Base-by-base conservation (phyloP, 306 rosid genomes). In the Cucumis cinereus region DNA sequence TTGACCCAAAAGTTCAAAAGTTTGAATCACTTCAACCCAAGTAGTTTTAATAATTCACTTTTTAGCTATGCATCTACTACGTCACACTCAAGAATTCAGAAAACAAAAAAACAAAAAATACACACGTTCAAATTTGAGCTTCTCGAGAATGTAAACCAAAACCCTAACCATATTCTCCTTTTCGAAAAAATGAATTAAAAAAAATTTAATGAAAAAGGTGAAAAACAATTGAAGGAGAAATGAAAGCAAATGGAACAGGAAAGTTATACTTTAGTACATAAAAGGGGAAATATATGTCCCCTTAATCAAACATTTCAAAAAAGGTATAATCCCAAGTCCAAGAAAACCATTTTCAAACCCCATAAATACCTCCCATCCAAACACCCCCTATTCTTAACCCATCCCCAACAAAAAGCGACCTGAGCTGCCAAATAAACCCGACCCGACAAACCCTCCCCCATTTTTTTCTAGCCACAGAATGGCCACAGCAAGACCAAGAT, bases 321-420 rank as follows among this genome's bases (percentile, higher is more conserved):
- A 54, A 55, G 77, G 77, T 55, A 74, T 74, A 74, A 74, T 74
- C 77, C 26, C 14, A 30, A 53, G 22, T n/a, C 41, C 52, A 74
- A 74, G 77, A 19, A 43, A 74, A 53, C 77, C 9, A 54, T 30
- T 55, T 22, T 23, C 19, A n/a, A 57, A 36, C 30, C 19, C 16
- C 45, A 74, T 74, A 74, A n/a, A 74, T 49, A 71, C 40, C 55
- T n/a, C 40, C 38, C 43, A 5, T 15, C 3, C n/a, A 26, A 40
- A 11, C 36, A 66, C 7, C 0, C 74, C 45, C 30, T 28, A 15
- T 1, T 56, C 56, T 30, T 6, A 53, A 52, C 33, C 26, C 63
- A 33, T 3, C 35, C 1, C 24, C 6, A 30, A 9, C 16, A 0
- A 15, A 19, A 10, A 10, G 2, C 49, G 2, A 38, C 50, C 30